Conservation (phyloP, 192 early-diverging fungal genomes). For the Chytriomyces sp. region DNA sequence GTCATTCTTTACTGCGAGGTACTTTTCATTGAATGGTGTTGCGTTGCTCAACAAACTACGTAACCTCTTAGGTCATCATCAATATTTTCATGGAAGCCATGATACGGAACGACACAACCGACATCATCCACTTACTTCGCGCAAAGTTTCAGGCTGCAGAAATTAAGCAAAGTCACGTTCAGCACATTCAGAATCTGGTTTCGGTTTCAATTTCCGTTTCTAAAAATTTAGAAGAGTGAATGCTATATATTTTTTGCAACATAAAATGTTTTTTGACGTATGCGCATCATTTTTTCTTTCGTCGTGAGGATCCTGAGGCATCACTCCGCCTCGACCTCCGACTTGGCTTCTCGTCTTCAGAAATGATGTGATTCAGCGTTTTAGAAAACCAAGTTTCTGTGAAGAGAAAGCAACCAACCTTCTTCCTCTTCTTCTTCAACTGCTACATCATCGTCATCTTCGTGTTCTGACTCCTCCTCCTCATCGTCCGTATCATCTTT, state of each 20-base stretch:
- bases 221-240: neutral
- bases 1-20: constrained; percentile 25
- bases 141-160: neutral
- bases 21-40: neutral
- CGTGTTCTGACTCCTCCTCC: neutral
- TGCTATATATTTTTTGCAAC: neutral
- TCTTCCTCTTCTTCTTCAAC: constrained; percentile 1
- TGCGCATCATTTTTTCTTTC: neutral
- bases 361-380: neutral
- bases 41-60: neutral
- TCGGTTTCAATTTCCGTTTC: neutral
- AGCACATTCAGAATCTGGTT: neutral
- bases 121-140: neutral
- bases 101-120: constrained; percentile 9
- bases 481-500: constrained; percentile 3
- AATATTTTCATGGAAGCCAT: constrained; percentile 15
- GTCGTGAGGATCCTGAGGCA: neutral
- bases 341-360: neutral
- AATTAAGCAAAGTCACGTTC: neutral
- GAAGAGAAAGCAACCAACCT: too few species aligned
- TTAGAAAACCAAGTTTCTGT: too few species aligned
- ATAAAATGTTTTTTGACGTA: neutral
- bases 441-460: neutral
- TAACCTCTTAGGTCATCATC: constrained; percentile 19
- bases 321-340: neutral